These are phyloP conservation scores for Trypanosoma brucei DNA, from an alignment of 208 protist species.

Conservation along the genomic window DNA sequence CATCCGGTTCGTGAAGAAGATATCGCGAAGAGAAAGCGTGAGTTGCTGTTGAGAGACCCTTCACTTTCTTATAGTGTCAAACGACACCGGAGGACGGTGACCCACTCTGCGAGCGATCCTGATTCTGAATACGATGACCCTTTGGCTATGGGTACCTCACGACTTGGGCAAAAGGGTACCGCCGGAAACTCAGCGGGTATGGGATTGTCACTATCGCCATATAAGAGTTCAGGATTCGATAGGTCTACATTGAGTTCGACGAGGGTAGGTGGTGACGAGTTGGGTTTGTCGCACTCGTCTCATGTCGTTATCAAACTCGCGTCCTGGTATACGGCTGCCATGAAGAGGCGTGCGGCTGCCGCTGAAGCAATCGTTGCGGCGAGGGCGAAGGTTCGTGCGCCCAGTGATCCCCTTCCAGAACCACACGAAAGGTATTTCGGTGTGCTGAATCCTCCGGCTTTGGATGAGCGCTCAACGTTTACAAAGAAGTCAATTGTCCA, in stretches of 20 bases:
- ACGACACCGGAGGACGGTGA: neutral
- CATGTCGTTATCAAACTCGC: conserved; percentile 25
- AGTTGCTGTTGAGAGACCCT: conserved; percentile 19
- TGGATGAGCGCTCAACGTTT: conserved; percentile 77
- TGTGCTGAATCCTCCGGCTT: conserved; percentile 68
- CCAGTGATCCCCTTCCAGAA: conserved; percentile 25
- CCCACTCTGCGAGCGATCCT: neutral
- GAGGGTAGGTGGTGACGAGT: conserved; percentile 14
- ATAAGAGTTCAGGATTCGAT: neutral
- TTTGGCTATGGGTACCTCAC: neutral
- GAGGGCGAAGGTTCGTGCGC: neutral
- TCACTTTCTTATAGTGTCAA: conserved; percentile 8
- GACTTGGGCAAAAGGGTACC: neutral
- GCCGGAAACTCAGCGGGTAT: neutral
- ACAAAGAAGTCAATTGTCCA: conserved; percentile 85
- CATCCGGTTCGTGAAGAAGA: conserved; percentile 51
- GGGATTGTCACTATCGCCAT: neutral
- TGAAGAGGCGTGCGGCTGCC: conserved; percentile 13
- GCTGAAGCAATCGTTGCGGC: conserved; percentile 9
- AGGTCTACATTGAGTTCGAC: neutral
- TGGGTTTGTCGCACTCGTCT: neutral
- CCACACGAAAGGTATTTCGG: conserved; percentile 65
- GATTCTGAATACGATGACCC: conserved; percentile 18
- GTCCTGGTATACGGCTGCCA: conserved; percentile 51
- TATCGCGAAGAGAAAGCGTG: conserved; percentile 29